Evolutionary conservation across 345 rosid species (phyloP).

Genomic region (Conringia planisiliqua): DNA sequence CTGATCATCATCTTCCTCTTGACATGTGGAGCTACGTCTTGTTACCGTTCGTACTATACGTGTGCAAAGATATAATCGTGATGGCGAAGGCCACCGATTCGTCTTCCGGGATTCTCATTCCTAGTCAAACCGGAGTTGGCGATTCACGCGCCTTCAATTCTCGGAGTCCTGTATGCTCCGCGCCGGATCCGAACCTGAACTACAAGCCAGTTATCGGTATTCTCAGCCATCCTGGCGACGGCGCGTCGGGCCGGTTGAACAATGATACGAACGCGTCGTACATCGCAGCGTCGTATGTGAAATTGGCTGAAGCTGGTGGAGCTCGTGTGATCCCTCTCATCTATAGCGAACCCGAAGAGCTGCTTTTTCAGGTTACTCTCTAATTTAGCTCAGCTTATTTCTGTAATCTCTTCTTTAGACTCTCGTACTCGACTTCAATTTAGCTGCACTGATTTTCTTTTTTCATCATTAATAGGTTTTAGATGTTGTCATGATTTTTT

Average conservation of each 20-base stretch:
- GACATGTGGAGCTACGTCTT: conserved; percentile 24
- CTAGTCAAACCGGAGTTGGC: conserved; percentile 30
- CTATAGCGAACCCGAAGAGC: conserved; percentile 61
- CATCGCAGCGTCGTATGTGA: conserved; percentile 84
- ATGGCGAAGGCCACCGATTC: conserved; percentile 8
- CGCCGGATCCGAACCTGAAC: conserved; percentile 51
- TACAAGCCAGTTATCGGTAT: conserved; percentile 84
- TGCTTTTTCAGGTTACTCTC: conserved; percentile 56
- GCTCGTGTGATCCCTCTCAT: conserved; percentile 88
- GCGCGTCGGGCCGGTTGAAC: conserved; percentile 75
- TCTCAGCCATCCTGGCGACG: conserved; percentile 82
- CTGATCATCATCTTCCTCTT: background rate
- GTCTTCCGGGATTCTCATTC: conserved; percentile 38
- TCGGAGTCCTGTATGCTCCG: conserved; percentile 41
- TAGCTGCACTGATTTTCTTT: background rate
- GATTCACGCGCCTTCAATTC: background rate
- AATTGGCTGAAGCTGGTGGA: conserved; percentile 88
- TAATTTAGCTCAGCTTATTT: background rate
- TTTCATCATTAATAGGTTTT: no score
- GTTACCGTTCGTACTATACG: background rate
- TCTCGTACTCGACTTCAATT: background rate
- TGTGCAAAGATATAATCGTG: background rate
- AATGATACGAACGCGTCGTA: conserved; percentile 52
- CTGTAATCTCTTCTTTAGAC: background rate
- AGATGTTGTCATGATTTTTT: no score